Percentiles rank a stretch among this genome's conserved stretches.
phyloP scores from a whole-genome alignment of 1,284 basidiomycete species.

The Lentinus polychrous region DNA sequence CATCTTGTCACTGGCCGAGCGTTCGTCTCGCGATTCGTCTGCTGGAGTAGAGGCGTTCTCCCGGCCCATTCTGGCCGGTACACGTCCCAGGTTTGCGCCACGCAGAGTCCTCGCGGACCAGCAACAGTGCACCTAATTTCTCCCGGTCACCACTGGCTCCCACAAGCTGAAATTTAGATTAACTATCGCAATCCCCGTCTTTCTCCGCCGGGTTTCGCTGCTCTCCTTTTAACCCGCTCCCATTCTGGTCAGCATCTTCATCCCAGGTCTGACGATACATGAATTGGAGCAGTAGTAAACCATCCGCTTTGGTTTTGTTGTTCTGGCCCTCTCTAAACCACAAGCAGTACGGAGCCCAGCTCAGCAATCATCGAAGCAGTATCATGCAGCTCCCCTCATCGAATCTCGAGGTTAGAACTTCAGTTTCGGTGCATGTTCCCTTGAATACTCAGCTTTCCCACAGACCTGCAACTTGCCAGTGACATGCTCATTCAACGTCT shows the following conservation, averaged over 20 bases:
- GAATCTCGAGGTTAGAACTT: constrained; percentile 48
- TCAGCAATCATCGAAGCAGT: constrained; percentile 56
- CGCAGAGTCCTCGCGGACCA: constrained; percentile 8
- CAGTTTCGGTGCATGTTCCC: neutral
- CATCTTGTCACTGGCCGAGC: constrained; percentile 12
- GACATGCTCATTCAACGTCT: constrained; percentile 49
- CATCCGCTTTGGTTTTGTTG: neutral
- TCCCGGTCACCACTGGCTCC: constrained; percentile 24
- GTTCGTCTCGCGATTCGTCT: constrained; percentile 18
- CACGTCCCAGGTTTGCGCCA: neutral
- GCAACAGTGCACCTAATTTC: constrained; percentile 21
- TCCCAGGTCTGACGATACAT: constrained; percentile 39
- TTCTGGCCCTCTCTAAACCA: neutral
- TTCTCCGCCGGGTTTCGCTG: no score
- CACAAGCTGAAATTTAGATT: constrained; percentile 4
- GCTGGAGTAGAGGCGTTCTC: constrained; percentile 26
- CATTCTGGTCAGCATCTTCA: neutral
- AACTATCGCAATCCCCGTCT: neutral
- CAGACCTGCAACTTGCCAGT: constrained; percentile 53
- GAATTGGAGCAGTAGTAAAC: constrained; percentile 48
- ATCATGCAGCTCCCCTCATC: constrained; percentile 48
- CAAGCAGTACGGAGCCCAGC: constrained; percentile 33
- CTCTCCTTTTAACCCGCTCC: neutral
- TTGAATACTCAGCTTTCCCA: neutral
- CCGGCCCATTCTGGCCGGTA: constrained; percentile 11